Base-by-base conservation (phyloP, 140 eudicot species). In the Flaveria floridana region DNA sequence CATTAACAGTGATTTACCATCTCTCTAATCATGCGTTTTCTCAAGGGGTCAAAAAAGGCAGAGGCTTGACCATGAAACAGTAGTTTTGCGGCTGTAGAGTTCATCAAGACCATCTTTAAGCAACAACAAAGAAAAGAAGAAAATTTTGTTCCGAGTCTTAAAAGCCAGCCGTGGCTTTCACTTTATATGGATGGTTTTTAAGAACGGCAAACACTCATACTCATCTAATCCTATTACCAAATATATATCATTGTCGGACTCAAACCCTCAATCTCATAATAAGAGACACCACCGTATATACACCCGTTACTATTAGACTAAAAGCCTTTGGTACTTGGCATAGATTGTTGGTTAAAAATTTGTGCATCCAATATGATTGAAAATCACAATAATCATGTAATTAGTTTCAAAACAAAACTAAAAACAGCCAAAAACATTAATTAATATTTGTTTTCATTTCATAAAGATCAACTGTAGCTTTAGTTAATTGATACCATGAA, bases 51-150 rank as follows among this genome's bases (percentile, higher is more conserved):
- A 58, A 58, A 58, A 20, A 58, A 11, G 65, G 34, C 30, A 21
- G 23, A 20, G 65, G 65, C 6, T 57, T 57, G 6, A 57, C 34
- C 65, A 21, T 57, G 21, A 14, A 55, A 18, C 3, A 58, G 6
- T 9, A 19, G 9, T 57, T 53, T 53, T 53, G 12, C 11, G 12
- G 26, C 8, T 48, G 3, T 14, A 14, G 50, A 28, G 57, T 12
- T 48, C 65, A 64, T 48, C 18, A 50, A 75, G 41, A 48, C 50
- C 64, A 64, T 4, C 53, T 34, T 48, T 75, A 62, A 16, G 26
- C 69, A 61, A 61, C 57, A 58, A 63, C 11, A 15, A 44, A 42
- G 48, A 9, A 44, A 44, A 48, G 14, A 48, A 2, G 13, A 0
- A 12, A 47, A 39, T 12, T 28, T 23, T 61, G 42, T 61, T 26